Percentiles rank a stretch among this genome's conserved stretches.
Evolutionary conservation across 2,329 filamentous ascomycete species (phyloP).

Genomic region (Neonectria faginata): DNA sequence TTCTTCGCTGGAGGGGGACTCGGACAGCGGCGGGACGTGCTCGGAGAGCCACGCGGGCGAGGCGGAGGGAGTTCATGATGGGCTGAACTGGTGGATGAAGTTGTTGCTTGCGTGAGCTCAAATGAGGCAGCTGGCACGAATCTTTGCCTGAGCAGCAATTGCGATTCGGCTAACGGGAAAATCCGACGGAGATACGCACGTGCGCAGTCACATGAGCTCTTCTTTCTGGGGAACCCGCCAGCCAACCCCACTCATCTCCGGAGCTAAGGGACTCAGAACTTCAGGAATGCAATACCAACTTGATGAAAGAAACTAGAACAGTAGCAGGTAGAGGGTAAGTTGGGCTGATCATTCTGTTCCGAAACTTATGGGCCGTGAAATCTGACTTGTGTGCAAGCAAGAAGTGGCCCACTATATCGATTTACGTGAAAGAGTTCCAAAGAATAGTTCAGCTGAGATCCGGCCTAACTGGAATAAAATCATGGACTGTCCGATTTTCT

Average conservation of each 20-base stretch:
- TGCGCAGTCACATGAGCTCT: conserved; percentile 48
- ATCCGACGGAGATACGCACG: conserved; percentile 53
- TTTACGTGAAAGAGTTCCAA: background rate
- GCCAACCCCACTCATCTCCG: background rate
- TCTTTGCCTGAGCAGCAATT: conserved; percentile 58
- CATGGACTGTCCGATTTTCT: background rate
- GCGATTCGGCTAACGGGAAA: conserved; percentile 55
- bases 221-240: too few relatives aligned
- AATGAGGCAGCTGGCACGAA: conserved; percentile 60
- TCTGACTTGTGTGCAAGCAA: background rate
- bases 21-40: conserved; percentile 82
- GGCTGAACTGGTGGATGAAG: conserved; percentile 62
- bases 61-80: conserved; percentile 94
- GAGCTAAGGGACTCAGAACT: background rate
- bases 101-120: conserved; percentile 59
- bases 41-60: conserved; percentile 90
- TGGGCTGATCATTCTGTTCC: background rate
- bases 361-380: background rate
- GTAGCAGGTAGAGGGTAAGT: too few relatives aligned
- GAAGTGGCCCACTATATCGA: background rate
- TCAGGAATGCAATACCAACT: background rate
- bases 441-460: background rate
- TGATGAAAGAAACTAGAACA: background rate
- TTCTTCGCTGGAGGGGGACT: conserved; percentile 83
- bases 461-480: background rate